Evolutionary conservation across 129 eudicot genomes (phyloP).

Genomic region (Cynara cardunculus): DNA sequence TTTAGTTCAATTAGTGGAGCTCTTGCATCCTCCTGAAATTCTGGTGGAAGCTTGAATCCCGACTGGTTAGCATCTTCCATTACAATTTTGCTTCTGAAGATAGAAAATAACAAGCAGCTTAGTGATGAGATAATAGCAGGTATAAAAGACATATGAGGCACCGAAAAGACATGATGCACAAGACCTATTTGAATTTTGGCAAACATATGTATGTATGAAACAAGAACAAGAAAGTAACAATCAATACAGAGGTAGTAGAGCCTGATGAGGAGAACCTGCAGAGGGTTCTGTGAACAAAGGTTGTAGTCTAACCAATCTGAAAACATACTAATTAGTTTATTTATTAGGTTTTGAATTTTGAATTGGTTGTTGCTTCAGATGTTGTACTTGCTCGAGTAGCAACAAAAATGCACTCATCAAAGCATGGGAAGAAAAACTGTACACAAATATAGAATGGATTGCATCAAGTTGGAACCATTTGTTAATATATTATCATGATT

Average conservation of each 20-base stretch:
- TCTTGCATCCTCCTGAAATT: conserved; percentile 50
- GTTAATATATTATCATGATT: too few species aligned
- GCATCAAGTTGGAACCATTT: too few species aligned
- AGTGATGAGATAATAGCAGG: not conserved
- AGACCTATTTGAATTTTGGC: not conserved
- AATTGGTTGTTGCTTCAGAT: not conserved
- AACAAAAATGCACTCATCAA: too few species aligned
- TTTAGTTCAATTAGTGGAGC: conserved; percentile 46
- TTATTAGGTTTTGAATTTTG: not conserved
- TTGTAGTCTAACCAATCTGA: not conserved
- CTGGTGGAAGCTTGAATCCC: conserved; percentile 37
- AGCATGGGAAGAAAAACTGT: too few species aligned
- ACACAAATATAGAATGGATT: too few species aligned
- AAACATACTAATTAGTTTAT: not conserved
- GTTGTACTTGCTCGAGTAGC: too few species aligned
- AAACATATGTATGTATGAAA: not conserved
- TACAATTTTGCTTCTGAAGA: conserved; percentile 9
- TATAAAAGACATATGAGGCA: not conserved
- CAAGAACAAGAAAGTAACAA: not conserved
- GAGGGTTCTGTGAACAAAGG: not conserved
- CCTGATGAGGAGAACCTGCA: not conserved
- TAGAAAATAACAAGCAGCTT: not conserved
- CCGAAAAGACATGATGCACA: not conserved
- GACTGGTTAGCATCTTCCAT: conserved; percentile 40
- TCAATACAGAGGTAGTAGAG: not conserved